phyloP scores from a whole-genome alignment of 176 grass and related monocot genomes.

The Tuctoria greenei region DNA sequence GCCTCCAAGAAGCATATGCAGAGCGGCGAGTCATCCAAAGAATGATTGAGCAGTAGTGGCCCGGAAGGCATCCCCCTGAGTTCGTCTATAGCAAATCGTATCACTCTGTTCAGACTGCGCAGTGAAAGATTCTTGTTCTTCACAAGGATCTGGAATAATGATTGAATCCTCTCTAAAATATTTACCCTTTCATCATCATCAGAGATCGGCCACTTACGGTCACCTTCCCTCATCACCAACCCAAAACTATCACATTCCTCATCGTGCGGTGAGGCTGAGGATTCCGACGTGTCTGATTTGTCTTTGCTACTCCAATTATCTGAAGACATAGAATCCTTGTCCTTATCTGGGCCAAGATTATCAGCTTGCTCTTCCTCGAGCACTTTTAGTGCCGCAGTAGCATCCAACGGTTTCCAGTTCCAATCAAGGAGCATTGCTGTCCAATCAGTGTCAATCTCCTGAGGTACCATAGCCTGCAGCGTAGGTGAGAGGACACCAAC shows the following conservation, averaged over 20 bases:
- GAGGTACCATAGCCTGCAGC: constrained; percentile 52
- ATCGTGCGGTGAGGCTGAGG: constrained; percentile 51
- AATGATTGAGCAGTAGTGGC: constrained; percentile 54
- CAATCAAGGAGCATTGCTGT: constrained; percentile 60
- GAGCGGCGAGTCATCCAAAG: constrained; percentile 62
- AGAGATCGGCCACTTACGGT: constrained; percentile 64
- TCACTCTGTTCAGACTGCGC: constrained; percentile 66
- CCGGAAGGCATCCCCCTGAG: constrained; percentile 58
- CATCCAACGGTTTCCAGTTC: constrained; percentile 77
- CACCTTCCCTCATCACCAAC: constrained; percentile 36
- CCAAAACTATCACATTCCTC: constrained; percentile 55
- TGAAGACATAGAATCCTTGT: constrained; percentile 49
- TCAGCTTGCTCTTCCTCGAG: constrained; percentile 63
- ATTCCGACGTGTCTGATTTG: constrained; percentile 58
- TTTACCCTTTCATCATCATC: constrained; percentile 76
- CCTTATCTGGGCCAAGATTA: constrained; percentile 41
- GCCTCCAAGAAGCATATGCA: constrained; percentile 81
- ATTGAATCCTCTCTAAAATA: constrained; percentile 72
- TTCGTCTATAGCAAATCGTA: constrained; percentile 67
- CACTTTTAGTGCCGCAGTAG: constrained; percentile 40
- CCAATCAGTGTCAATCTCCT: constrained; percentile 64
- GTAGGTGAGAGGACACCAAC: constrained; percentile 37
- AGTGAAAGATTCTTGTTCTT: constrained; percentile 73
- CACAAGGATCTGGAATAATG: constrained; percentile 57
- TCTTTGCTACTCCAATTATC: constrained; percentile 62